phyloP scores from a whole-genome alignment of 345 rosid genomes.

The Linum usitatissimum region DNA sequence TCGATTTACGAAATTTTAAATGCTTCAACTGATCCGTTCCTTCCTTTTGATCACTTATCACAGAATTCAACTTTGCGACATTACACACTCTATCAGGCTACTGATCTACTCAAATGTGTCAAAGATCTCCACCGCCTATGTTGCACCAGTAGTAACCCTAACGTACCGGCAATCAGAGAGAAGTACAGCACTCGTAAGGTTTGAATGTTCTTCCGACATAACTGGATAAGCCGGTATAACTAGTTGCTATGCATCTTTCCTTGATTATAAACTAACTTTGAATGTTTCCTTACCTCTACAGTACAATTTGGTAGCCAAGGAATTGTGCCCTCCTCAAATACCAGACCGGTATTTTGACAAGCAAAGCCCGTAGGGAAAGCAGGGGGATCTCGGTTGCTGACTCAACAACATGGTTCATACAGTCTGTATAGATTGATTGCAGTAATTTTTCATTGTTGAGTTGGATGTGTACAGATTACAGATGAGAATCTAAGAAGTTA shows the following conservation, averaged over 20 bases:
- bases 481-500: no score
- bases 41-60: no score
- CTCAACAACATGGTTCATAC: no score
- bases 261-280: neutral
- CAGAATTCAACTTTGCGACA: slow-evolving; percentile 19
- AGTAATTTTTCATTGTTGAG: no score
- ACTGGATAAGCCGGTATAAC: no score
- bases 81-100: slow-evolving; percentile 22
- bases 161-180: slow-evolving; percentile 23
- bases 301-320: slow-evolving; percentile 22
- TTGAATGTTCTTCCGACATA: no score
- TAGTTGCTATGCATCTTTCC: neutral
- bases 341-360: slow-evolving; percentile 6
- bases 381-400: no score
- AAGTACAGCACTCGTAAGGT: slow-evolving; percentile 27
- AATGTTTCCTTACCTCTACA: slow-evolving; percentile 1
- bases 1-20: no score
- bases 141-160: slow-evolving; percentile 8
- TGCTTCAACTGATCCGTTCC: no score
- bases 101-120: slow-evolving; percentile 19
- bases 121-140: slow-evolving; percentile 22
- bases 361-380: neutral
- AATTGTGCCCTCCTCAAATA: slow-evolving; percentile 15
- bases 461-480: no score
- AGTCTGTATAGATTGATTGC: no score